These are phyloP conservation scores for Fraxinus albicans DNA, from an alignment of 305 asterid species.

Conservation along the genomic window DNA sequence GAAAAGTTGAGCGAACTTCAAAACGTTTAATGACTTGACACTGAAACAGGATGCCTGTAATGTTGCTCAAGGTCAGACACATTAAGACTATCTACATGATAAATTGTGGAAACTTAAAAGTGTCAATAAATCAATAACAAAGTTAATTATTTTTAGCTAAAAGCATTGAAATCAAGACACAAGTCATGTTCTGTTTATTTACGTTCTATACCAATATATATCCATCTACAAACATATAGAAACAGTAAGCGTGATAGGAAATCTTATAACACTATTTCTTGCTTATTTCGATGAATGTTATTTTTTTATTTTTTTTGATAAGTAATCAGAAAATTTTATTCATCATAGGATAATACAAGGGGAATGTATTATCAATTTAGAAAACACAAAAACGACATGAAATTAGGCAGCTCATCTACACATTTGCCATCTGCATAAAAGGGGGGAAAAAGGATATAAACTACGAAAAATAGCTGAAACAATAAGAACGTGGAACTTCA, in stretches of 20 bases:
- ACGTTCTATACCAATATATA: neutral
- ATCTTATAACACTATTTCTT: neutral
- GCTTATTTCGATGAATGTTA: neutral
- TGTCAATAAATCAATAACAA: neutral
- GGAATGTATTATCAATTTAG: no score
- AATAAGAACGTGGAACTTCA: neutral
- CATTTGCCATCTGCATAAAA: slow-evolving; percentile 35
- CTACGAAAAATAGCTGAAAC: neutral
- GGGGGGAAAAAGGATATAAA: neutral
- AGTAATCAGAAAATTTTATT: no score
- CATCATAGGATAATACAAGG: no score
- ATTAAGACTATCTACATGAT: slow-evolving; percentile 1
- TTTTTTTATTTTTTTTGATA: no score
- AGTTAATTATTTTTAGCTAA: neutral
- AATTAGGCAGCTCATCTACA: no score
- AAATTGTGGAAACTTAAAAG: neutral
- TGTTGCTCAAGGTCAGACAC: slow-evolving; percentile 7
- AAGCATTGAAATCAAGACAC: neutral
- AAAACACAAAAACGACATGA: no score
- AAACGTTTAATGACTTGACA: neutral
- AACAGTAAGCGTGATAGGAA: neutral
- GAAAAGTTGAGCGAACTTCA: neutral
- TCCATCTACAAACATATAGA: neutral
- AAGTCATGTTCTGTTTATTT: neutral
- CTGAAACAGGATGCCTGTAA: neutral